Conservation (phyloP, 441 rosid genomes). For the Hypseocharis bilobata region DNA sequence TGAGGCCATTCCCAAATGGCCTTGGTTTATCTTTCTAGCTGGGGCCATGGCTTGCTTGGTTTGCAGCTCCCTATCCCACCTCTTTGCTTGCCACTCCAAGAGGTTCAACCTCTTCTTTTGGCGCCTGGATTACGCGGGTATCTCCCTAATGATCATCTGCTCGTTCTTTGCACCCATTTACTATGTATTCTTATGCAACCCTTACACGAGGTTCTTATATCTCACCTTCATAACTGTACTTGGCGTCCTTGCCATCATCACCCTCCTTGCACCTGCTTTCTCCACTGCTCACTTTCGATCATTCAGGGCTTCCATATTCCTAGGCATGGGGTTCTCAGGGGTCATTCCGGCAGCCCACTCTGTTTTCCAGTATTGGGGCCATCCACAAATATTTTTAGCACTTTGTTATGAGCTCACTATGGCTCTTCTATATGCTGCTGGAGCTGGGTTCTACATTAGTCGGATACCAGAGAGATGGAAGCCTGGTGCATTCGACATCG, state of each 20-base stretch:
- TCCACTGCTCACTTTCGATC: conserved; percentile 49
- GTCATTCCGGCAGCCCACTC: conserved; percentile 69
- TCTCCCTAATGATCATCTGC: conserved; percentile 69
- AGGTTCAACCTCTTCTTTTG: conserved; percentile 70
- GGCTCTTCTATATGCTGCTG: conserved; percentile 45
- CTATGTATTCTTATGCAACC: conserved; percentile 65
- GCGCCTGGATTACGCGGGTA: conserved; percentile 90
- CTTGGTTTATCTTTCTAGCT: conserved; percentile 68
- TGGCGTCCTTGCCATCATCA: conserved; percentile 54
- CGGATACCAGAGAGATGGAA: conserved; percentile 84
- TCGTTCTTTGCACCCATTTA: conserved; percentile 82
- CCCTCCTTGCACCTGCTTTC: conserved; percentile 59
- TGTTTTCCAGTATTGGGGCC: conserved; percentile 46
- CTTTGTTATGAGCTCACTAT: conserved; percentile 55
- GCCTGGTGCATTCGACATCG: conserved; percentile 79
- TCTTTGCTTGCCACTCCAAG: conserved; percentile 76
- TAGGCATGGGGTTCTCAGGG: conserved; percentile 73
- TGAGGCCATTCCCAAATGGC: conserved; percentile 55
- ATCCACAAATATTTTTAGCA: conserved; percentile 45
- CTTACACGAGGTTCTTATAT: conserved; percentile 43
- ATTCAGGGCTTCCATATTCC: conserved; percentile 62
- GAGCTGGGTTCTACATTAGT: conserved; percentile 51
- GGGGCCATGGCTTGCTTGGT: conserved; percentile 80
- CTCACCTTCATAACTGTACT: conserved; percentile 51
- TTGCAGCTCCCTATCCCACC: conserved; percentile 84